Conservation (phyloP, 2,329 filamentous ascomycete species). For the Thermoascus crustaceus region DNA sequence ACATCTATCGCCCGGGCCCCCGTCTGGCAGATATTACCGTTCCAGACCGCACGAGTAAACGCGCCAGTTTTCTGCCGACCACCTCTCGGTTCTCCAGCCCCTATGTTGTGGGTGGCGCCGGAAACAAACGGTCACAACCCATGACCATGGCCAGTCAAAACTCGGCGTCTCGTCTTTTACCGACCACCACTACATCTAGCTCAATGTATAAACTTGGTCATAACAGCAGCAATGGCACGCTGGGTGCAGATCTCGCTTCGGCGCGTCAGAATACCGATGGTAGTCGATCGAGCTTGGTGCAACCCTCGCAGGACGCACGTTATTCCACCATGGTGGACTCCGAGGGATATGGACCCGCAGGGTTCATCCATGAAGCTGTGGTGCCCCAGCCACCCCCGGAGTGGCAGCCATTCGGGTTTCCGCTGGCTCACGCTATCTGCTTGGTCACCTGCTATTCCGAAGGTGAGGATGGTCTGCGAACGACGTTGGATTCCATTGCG, state of each 20-base stretch:
- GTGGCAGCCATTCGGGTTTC: constrained; percentile 95
- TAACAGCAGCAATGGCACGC: constrained; percentile 50
- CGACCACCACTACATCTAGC: constrained; percentile 48
- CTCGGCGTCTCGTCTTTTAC: constrained; percentile 63
- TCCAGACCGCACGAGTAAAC: constrained; percentile 67
- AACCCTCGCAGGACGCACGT: constrained; percentile 43
- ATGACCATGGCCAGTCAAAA: constrained; percentile 95
- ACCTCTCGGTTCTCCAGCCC: constrained; percentile 92
- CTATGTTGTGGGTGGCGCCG: constrained; percentile 63
- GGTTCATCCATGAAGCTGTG: constrained; percentile 94
- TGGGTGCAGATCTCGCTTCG: constrained; percentile 39
- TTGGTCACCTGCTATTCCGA: constrained; percentile 96
- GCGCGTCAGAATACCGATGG: constrained; percentile 32
- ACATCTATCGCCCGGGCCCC: constrained; percentile 87
- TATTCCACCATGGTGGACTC: constrained; percentile 51
- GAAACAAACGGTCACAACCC: constrained; percentile 50
- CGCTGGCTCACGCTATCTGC: constrained; percentile 86
- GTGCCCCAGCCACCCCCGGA: constrained; percentile 94
- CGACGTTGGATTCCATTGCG: constrained; percentile 89
- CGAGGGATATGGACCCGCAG: constrained; percentile 72
- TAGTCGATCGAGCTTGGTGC: constrained; percentile 53
- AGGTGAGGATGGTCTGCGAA: constrained; percentile 83
- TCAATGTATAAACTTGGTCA: constrained; percentile 58
- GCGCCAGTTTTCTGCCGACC: constrained; percentile 80
- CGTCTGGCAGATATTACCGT: constrained; percentile 69